Evolutionary conservation across 768 basidiomycete genomes (phyloP), one percentile per base, ranked within the genome.

Genomic region (Chlorophyllum brunneum): DNA sequence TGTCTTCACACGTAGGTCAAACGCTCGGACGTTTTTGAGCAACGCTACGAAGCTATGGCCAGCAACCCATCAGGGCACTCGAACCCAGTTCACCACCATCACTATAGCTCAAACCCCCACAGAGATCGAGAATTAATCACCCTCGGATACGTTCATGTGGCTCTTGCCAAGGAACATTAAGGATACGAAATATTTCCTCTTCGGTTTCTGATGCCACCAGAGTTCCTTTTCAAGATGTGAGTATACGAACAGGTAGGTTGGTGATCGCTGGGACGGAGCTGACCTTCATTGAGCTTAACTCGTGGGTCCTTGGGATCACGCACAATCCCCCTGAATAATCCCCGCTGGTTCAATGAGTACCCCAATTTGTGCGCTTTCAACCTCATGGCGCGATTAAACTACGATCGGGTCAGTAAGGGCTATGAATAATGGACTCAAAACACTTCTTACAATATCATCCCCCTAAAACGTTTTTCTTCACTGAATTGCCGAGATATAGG

Each of bases 361-460:
- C 92, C 91, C 63, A 86, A 77, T 41, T 77, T 81, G 57, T 80
- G 81, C 2, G 95, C 95, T 67, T 93, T 92, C 60, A 86, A 66
- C 26, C 94, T 81, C 65, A 98, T 83, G 4, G 86, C 85, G 6
- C 95, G 85, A 66, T 95, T 97, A 69, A 95, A 95, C 91, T 94
- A n/a, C 36, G 30, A 7, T 18, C 13, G 59, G 11, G 4, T 55
- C 23, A 36, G 20, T 24, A 38, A 46, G 22, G 34, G 30, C 23
- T 20, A 45, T 27, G 18, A 18, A 18, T 26, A 47, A 38, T 15
- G 26, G 47, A 30, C 29, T 20, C 8, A 51, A 37, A 42, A 16
- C 27, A 30, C 30, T 39, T 30, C 55, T 46, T 16, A 92, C 92
- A 48, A 95, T 90, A 61, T 95, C 91, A 61, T 95, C 93, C 2